A percentile compares a stretch with the other conserved stretches of the same genome.
Evolutionary conservation across 2,329 filamentous ascomycete species (phyloP).

Genomic region (Cladophialophora exuberans): DNA sequence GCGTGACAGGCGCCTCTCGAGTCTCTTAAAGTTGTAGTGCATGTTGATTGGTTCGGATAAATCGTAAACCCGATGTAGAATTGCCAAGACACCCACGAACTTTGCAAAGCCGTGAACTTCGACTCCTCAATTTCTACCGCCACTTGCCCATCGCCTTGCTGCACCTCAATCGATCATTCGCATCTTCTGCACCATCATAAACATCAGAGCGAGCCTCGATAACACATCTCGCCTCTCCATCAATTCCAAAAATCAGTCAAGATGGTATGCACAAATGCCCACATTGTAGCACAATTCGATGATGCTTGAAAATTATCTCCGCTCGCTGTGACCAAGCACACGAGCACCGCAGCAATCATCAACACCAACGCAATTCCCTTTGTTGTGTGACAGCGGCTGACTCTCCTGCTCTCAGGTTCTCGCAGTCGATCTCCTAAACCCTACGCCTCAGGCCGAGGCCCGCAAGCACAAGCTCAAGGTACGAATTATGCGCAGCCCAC

Average conservation of each 20-base stretch:
- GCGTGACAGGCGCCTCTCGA: not conserved
- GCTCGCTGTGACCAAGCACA: conserved; percentile 27
- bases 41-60: conserved; percentile 4
- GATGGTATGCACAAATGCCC: conserved; percentile 62
- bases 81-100: conserved; percentile 22
- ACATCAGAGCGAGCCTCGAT: conserved; percentile 38
- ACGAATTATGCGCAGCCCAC: conserved; percentile 43
- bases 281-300: conserved; percentile 17
- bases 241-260: conserved; percentile 57
- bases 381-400: conserved; percentile 19
- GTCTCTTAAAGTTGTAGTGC: too few relatives aligned
- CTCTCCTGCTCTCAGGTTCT: conserved; percentile 73
- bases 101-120: conserved; percentile 14
- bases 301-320: conserved; percentile 28
- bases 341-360: conserved; percentile 31
- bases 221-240: conserved; percentile 3
- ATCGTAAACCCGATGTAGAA: not conserved
- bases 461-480: conserved; percentile 99
- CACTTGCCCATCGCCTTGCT: conserved; percentile 27
- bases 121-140: conserved; percentile 25
- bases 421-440: conserved; percentile 99
- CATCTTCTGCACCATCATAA: conserved; percentile 36
- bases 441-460: conserved; percentile 93
- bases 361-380: conserved; percentile 24
- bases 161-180: conserved; percentile 40